Percentiles rank a stretch among this genome's conserved stretches.
phyloP scores from a whole-genome alignment of 2,329 filamentous ascomycete genomes.

The Endothia cerciana region DNA sequence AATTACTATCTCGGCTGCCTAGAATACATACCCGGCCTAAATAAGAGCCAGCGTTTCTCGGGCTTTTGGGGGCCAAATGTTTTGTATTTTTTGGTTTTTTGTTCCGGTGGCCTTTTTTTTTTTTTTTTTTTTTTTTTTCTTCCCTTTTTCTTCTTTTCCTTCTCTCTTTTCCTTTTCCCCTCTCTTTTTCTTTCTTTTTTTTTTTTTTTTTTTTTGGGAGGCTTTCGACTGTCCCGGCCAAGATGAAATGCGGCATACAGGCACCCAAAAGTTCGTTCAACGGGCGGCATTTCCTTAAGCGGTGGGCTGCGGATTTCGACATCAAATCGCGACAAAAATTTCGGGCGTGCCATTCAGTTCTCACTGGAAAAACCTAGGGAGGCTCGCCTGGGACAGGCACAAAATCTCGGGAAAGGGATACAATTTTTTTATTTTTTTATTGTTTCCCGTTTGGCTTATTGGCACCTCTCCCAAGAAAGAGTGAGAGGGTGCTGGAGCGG shows the following conservation, averaged over 20 bases:
- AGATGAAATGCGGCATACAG: conserved; percentile 9
- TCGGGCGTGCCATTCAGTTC: conserved; percentile 4
- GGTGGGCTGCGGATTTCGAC: not conserved
- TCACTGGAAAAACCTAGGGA: not conserved
- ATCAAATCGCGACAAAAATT: not conserved
- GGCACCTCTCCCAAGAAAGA: conserved; percentile 1
- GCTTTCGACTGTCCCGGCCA: conserved; percentile 8
- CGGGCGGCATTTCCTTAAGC: not conserved
- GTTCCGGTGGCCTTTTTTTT: not conserved
- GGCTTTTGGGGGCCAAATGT: conserved; percentile 1
- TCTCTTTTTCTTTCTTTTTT: not conserved
- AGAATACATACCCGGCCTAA: conserved; percentile 15
- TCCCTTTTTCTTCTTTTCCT: conserved; percentile 4
- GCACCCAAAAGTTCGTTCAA: conserved; percentile 19
- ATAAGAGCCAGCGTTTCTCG: conserved; percentile 12
- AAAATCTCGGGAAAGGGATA: conserved; percentile 3
- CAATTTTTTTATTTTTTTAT: not conserved
- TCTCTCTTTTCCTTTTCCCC: not conserved
- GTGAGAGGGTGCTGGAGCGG: not conserved
- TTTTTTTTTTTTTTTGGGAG: not conserved
- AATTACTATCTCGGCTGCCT: conserved; percentile 27
- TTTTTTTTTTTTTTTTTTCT: conserved; percentile 4
- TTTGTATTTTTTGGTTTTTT: not conserved
- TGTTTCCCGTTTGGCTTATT: not conserved
- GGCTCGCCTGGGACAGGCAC: conserved; percentile 1